Conservation (phyloP, 108 stramenopile species). For the Cyclotella sp. region DNA sequence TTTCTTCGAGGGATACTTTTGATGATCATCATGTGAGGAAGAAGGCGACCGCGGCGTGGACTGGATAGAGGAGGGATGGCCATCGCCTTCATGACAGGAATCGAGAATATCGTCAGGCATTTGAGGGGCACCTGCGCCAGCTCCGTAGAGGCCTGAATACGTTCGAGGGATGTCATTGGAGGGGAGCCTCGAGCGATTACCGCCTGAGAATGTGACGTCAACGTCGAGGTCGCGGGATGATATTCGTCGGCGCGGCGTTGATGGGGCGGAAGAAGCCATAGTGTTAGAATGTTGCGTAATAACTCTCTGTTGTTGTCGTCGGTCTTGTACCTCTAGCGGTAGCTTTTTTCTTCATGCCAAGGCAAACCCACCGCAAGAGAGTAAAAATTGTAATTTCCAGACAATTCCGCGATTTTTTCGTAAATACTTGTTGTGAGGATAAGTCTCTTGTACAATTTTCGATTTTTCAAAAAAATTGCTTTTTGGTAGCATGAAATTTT, state of each 20-base stretch:
- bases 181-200: conserved; percentile 62
- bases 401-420: no score
- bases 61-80: not conserved
- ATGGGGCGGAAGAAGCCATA: conserved; percentile 49
- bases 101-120: conserved; percentile 18
- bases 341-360: no score
- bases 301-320: no score
- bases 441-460: no score
- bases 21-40: not conserved
- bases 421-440: no score
- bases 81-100: not conserved
- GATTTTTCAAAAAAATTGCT: no score
- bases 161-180: conserved; percentile 82
- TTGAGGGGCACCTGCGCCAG: conserved; percentile 47
- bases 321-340: no score
- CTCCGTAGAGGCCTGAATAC: conserved; percentile 79
- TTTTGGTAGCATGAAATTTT: no score
- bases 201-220: conserved; percentile 7
- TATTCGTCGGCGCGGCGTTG: conserved; percentile 42
- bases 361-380: no score
- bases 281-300: no score
- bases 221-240: conserved; percentile 32
- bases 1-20: conserved; percentile 1
- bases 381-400: no score
- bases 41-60: not conserved